These are phyloP conservation scores for Phialocephala sp. DNA, from an alignment of 2,329 filamentous ascomycete genomes.

Conservation along the genomic window DNA sequence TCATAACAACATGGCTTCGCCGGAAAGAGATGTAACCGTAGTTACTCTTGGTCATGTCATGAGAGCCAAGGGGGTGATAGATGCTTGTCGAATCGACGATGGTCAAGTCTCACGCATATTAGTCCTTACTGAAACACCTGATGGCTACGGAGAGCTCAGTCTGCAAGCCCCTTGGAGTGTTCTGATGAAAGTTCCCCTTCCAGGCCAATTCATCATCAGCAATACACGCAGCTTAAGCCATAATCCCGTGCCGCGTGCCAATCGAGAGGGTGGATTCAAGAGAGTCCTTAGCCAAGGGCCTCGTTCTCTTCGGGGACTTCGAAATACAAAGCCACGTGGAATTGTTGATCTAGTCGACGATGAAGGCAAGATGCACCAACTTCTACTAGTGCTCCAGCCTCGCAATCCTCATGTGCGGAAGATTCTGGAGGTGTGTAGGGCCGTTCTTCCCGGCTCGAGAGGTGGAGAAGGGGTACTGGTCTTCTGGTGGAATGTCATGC, in stretches of 20 bases:
- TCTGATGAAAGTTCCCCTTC: constrained; percentile 69
- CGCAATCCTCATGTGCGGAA: constrained; percentile 65
- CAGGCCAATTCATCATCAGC: constrained; percentile 60
- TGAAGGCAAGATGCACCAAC: constrained; percentile 66
- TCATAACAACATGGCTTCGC: constrained; percentile 35
- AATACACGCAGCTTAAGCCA: constrained; percentile 66
- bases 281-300: constrained; percentile 51
- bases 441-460: constrained; percentile 64
- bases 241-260: constrained; percentile 55
- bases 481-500: constrained; percentile 76
- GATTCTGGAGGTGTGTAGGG: constrained; percentile 65
- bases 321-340: constrained; percentile 63
- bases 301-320: constrained; percentile 51
- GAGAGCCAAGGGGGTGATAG: constrained; percentile 69
- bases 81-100: constrained; percentile 75
- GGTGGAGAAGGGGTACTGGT: constrained; percentile 66
- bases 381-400: constrained; percentile 72
- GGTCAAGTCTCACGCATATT: constrained; percentile 71
- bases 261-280: constrained; percentile 57
- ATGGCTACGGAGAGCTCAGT: constrained; percentile 70
- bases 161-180: constrained; percentile 78
- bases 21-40: constrained; percentile 41
- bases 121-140: constrained; percentile 68
- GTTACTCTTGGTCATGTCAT: constrained; percentile 36
- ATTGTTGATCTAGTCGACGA: constrained; percentile 70